Conservation (phyloP, 2,329 filamentous ascomycete genomes). For the Xylaria multiplex region DNA sequence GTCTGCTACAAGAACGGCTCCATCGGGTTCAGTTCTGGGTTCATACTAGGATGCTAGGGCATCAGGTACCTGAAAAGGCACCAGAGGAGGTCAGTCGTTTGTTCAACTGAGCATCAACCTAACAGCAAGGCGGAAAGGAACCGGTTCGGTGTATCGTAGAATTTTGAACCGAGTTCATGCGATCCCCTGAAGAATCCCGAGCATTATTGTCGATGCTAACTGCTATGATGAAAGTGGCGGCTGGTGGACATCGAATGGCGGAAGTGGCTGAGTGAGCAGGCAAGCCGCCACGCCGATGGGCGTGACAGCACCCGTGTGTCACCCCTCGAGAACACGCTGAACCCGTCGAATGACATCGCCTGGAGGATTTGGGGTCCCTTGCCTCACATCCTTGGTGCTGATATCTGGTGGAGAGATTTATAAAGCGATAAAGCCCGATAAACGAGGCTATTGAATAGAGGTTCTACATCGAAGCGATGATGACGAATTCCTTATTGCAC, state of each 20-base stretch:
- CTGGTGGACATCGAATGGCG: constrained; percentile 43
- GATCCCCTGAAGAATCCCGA: background rate
- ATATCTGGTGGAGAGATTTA: constrained; percentile 24
- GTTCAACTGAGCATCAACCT: background rate
- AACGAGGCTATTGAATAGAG: background rate
- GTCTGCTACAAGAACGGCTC: constrained; percentile 43
- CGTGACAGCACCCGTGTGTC: background rate
- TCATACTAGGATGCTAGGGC: constrained; percentile 30
- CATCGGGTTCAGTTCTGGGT: constrained; percentile 43
- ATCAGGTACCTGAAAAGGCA: constrained; percentile 35
- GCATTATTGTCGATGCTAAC: constrained; percentile 13
- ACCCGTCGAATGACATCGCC: constrained; percentile 24
- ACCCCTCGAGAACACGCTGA: background rate
- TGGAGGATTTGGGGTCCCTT: constrained; percentile 43
- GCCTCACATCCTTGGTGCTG: constrained; percentile 41
- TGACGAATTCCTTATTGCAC: background rate
- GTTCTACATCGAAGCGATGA: background rate
- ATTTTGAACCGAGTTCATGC: background rate
- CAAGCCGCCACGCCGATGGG: constrained; percentile 18
- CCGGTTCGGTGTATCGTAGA: background rate
- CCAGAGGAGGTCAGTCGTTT: constrained; percentile 39
- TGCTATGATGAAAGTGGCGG: constrained; percentile 37
- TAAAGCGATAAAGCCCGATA: constrained; percentile 6
- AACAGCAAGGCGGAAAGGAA: background rate
- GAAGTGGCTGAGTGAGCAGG: constrained; percentile 43